Evolutionary conservation across 2,329 filamentous ascomycete species (phyloP).

Genomic region (Capronia epimyces): DNA sequence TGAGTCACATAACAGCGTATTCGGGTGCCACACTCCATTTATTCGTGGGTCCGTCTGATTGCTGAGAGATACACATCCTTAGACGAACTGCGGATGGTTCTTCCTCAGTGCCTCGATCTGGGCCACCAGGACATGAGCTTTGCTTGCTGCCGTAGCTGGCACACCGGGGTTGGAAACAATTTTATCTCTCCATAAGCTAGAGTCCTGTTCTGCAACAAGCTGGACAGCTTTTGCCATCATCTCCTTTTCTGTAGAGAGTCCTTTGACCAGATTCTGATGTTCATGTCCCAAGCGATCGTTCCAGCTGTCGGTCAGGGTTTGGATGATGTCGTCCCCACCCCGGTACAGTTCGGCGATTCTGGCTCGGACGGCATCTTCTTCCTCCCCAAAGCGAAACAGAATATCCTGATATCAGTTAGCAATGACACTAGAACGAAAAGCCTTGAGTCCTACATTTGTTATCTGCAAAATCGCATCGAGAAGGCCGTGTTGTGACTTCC

Average conservation of each 20-base stretch:
- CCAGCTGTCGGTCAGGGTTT: slow-evolving; percentile 19
- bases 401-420: slow-evolving; percentile 18
- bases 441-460: slow-evolving; percentile 10
- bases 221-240: slow-evolving; percentile 8
- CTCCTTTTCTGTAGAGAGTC: slow-evolving; percentile 9
- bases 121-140: background rate
- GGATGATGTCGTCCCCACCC: slow-evolving; percentile 11
- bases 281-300: slow-evolving; percentile 18
- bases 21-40: too few species aligned
- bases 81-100: background rate
- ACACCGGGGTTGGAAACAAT: background rate
- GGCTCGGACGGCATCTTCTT: slow-evolving; percentile 19
- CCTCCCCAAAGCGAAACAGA: slow-evolving; percentile 18
- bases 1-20: too few species aligned
- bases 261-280: slow-evolving; percentile 3
- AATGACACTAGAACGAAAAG: background rate
- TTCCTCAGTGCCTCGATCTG: slow-evolving; percentile 10
- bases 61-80: too few species aligned
- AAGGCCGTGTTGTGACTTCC: slow-evolving; percentile 15
- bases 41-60: too few species aligned
- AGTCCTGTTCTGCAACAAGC: slow-evolving; percentile 4
- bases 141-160: background rate
- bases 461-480: slow-evolving; percentile 16
- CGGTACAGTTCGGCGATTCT: slow-evolving; percentile 9
- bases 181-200: slow-evolving; percentile 4